Percentiles rank a stretch among this genome's conserved stretches.
phyloP scores from a whole-genome alignment of 805 yeast species.

The Zygosaccharomyces kombuchaensis region DNA sequence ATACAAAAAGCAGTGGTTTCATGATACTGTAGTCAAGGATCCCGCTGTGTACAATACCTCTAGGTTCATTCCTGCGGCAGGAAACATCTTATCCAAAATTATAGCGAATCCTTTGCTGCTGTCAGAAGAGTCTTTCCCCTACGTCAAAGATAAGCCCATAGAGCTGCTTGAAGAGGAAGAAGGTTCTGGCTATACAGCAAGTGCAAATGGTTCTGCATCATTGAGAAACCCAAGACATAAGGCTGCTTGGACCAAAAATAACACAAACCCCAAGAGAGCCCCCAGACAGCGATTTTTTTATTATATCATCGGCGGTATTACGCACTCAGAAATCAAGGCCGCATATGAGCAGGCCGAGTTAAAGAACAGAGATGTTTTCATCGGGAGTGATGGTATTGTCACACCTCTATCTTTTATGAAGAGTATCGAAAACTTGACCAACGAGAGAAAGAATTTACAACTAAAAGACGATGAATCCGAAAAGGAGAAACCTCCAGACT shows the following conservation, averaged over 20 bases:
- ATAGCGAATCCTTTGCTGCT: constrained; percentile 45
- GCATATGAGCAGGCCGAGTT: constrained; percentile 63
- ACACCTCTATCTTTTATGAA: constrained; percentile 45
- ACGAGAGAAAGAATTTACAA: constrained; percentile 40
- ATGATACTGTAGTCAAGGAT: constrained; percentile 43
- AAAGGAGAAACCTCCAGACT: constrained; percentile 41
- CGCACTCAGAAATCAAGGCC: constrained; percentile 74
- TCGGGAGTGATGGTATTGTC: constrained; percentile 76
- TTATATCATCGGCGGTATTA: constrained; percentile 85
- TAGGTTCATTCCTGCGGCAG: constrained; percentile 67
- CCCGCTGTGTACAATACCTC: constrained; percentile 51
- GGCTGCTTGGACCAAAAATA: constrained; percentile 68
- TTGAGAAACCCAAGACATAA: constrained; percentile 67
- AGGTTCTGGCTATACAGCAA: constrained; percentile 30
- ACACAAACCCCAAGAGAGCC: constrained; percentile 23
- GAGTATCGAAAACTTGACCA: constrained; percentile 37
- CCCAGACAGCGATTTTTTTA: constrained; percentile 68
- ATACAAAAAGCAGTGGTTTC: constrained; percentile 48
- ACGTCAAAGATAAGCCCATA: constrained; percentile 68
- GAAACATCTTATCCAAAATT: constrained; percentile 50
- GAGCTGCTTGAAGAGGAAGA: constrained; percentile 38
- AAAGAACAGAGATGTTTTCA: constrained; percentile 65
- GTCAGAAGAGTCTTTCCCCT: constrained; percentile 63
- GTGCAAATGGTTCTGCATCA: constrained; percentile 42
- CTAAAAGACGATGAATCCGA: constrained; percentile 37